Base-by-base conservation (phyloP, 345 rosid species). In the Corchorus capsularis region DNA sequence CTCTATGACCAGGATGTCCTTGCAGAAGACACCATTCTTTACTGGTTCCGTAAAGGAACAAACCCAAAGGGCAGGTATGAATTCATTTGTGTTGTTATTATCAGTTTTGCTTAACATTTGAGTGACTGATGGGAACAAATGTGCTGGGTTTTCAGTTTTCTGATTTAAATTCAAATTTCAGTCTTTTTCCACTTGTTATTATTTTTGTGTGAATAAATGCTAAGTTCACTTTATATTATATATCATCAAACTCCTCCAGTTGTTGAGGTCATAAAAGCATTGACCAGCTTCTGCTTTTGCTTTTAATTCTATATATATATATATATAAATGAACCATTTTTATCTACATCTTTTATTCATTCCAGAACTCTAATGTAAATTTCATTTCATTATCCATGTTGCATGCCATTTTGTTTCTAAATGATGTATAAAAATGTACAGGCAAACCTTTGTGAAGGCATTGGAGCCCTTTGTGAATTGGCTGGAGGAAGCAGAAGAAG, bases 401-500 rank as follows among this genome's bases (percentile, higher is more conserved):
- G 14, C 2, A 32, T 8, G 27, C 27, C 1, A 27, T 73, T 45
- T 54, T 37, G 50, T 37, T 35, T 43, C 19, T 57, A 6, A 35
- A 72, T 11, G 49, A 17, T 39, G 10, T 73, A 13, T 65, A 13
- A 14, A 4, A 53, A 16, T 69, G 19, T 20, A 16, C 77, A 94
- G 98, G 88, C 95, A 94, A 92, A 87, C 79, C 78, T 94, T 96
- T 85, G 98, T 96, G 83, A 96, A 92, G 85, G 87, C 97, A 49
- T 49, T 96, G 71, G 97, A 94, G 86, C 93, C 95, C n/a, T 92
- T 92, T 62, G 97, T 96, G 79, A 92, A 85, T 7, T 96, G 98
- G 99, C 95, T 96, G 83, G 98, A 96, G 77, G 99, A 91, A 80
- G 99, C 99, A 0, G 99, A 96, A 81, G 99, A 96, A 83, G 97